Evolutionary conservation across 202 grass and related monocot species (phyloP).

Genomic region (Cymbopogon flexuosus): DNA sequence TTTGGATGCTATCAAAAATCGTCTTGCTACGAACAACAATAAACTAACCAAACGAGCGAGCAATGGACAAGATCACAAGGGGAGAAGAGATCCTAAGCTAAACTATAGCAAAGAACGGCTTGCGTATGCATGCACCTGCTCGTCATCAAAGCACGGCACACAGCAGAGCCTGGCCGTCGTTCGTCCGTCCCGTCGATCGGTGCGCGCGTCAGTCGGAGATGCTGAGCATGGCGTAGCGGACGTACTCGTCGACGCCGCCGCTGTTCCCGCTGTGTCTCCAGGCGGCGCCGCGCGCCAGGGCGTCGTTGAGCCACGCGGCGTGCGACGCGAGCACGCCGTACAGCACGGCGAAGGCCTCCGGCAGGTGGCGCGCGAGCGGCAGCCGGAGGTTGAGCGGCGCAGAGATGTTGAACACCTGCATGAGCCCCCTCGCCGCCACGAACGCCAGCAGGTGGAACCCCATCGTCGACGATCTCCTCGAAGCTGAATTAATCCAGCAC

Average conservation of each 20-base stretch:
- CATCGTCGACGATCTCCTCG: neutral
- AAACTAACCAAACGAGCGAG: neutral
- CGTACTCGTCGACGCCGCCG: neutral
- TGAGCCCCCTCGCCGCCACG: conserved; percentile 24
- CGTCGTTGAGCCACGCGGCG: conserved; percentile 22
- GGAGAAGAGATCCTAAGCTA: too few relatives aligned
- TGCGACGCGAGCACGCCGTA: neutral
- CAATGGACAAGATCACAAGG: too few relatives aligned
- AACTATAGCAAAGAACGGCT: neutral
- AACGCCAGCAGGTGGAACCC: conserved; percentile 36
- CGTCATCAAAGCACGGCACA: neutral
- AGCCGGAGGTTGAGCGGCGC: conserved; percentile 35
- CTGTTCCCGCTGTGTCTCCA: neutral
- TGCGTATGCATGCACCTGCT: neutral
- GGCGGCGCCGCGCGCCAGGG: conserved; percentile 5
- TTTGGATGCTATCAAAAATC: neutral
- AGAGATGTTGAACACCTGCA: conserved; percentile 36
- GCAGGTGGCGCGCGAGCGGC: conserved; percentile 30
- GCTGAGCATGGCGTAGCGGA: conserved; percentile 33
- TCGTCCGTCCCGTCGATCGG: neutral
- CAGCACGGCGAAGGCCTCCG: conserved; percentile 27
- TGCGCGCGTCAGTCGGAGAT: conserved; percentile 13
- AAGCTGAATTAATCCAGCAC: too few relatives aligned
- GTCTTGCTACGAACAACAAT: neutral
- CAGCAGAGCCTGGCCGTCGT: neutral